Percentiles rank a stretch among this genome's conserved stretches.
Conservation (phyloP, 2,329 filamentous ascomycete genomes). For the Cryphonectria japonica region DNA sequence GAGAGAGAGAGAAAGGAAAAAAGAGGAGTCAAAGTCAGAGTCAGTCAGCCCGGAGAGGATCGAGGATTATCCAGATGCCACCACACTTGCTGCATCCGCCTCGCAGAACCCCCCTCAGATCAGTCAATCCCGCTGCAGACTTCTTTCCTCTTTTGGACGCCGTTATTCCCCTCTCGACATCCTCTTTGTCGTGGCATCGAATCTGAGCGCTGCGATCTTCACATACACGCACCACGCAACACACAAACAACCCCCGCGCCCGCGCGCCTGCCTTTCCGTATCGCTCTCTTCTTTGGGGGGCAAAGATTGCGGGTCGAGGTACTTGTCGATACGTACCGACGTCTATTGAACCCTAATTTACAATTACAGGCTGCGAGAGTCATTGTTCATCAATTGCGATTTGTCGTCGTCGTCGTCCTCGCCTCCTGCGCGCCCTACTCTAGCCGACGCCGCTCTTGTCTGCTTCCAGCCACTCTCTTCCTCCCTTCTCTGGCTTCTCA, state of each 20-base stretch:
- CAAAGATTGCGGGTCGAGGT: neutral
- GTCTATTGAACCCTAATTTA: neutral
- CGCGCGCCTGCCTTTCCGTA: neutral
- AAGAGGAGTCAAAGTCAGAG: neutral
- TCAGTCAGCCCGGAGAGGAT: conserved; percentile 6
- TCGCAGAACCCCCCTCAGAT: neutral
- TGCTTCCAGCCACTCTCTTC: neutral
- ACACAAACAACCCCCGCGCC: neutral
- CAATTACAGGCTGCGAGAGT: conserved; percentile 1
- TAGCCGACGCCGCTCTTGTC: neutral
- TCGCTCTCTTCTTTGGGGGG: neutral
- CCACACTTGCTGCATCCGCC: conserved; percentile 16
- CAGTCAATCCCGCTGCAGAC: conserved; percentile 1
- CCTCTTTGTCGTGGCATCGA: neutral
- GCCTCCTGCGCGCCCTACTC: neutral
- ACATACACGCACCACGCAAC: neutral
- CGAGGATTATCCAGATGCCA: conserved; percentile 17
- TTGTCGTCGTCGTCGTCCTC: neutral
- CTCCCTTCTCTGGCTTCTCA: neutral
- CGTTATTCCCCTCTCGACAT: neutral
- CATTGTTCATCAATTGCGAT: neutral
- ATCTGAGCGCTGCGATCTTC: neutral
- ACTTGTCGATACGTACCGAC: neutral
- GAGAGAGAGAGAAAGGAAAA: neutral
- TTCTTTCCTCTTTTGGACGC: neutral